Evolutionary conservation across 495 filamentous ascomycete species (phyloP).

Genomic region (Penicillium herquei): DNA sequence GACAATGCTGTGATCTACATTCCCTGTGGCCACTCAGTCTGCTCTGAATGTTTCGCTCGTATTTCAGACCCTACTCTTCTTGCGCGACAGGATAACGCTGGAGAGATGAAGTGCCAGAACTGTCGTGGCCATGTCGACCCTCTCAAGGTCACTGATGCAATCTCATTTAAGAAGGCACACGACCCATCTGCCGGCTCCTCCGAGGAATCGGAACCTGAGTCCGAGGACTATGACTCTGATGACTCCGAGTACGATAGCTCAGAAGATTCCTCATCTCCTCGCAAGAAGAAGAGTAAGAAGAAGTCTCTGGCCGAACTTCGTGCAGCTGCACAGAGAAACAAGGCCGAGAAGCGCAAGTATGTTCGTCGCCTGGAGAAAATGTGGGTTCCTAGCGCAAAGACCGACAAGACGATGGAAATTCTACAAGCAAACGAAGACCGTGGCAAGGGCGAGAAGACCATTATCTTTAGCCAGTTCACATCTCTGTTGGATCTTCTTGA

Average conservation of each 20-base stretch:
- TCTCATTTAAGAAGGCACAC: conserved; percentile 73
- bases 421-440: conserved; percentile 51
- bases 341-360: conserved; percentile 53
- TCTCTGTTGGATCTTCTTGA: conserved; percentile 89
- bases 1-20: conserved; percentile 76
- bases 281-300: conserved; percentile 50
- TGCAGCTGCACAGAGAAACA: conserved; percentile 46
- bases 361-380: conserved; percentile 61
- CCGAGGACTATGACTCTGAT: conserved; percentile 38
- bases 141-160: conserved; percentile 69
- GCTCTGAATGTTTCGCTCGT: conserved; percentile 73
- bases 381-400: conserved; percentile 76
- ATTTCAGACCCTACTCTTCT: conserved; percentile 62
- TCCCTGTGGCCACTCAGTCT: conserved; percentile 84
- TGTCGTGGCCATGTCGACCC: conserved; percentile 66
- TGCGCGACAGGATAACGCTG: conserved; percentile 56
- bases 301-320: conserved; percentile 44
- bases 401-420: conserved; percentile 71
- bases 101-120: conserved; percentile 67
- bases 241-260: conserved; percentile 27
- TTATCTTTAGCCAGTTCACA: conserved; percentile 93
- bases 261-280: conserved; percentile 21
- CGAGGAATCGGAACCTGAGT: conserved; percentile 20
- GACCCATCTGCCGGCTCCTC: conserved; percentile 35
- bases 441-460: conserved; percentile 67